phyloP scores from a whole-genome alignment of 352 stramenopile species.

The Pythium phragmiticola region DNA sequence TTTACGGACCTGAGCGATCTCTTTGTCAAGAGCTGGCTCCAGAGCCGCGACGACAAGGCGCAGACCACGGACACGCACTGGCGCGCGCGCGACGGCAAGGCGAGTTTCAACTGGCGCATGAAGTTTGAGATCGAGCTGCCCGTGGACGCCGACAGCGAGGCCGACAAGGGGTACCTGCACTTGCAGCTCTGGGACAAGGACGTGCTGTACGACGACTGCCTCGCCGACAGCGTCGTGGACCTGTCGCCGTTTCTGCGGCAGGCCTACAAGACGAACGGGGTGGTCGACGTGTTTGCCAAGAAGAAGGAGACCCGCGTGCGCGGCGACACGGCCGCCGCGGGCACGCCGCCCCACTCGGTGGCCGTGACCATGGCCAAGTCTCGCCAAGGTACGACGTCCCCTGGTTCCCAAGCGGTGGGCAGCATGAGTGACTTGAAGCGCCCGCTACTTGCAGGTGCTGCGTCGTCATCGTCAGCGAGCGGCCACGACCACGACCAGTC shows the following conservation, averaged over 20 bases:
- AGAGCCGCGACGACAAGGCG: constrained; percentile 65
- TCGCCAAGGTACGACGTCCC: constrained; percentile 13
- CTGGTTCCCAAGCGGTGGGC: constrained; percentile 13
- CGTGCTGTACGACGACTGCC: constrained; percentile 72
- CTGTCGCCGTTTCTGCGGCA: constrained; percentile 61
- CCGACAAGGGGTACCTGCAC: constrained; percentile 68
- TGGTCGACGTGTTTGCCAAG: constrained; percentile 77
- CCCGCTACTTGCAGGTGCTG: constrained; percentile 23
- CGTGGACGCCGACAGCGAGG: constrained; percentile 61
- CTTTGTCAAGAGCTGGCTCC: constrained; percentile 89
- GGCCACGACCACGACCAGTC: constrained; percentile 16
- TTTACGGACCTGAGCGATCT: constrained; percentile 89
- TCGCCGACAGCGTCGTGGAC: constrained; percentile 73
- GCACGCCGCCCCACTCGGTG: constrained; percentile 2
- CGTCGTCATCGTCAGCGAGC: background rate
- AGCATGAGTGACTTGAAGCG: constrained; percentile 26
- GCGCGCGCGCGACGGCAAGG: constrained; percentile 84
- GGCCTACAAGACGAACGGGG: constrained; percentile 63
- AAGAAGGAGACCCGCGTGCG: constrained; percentile 57
- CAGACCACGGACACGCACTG: constrained; percentile 91
- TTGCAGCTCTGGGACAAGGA: constrained; percentile 84
- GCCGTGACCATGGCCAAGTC: background rate
- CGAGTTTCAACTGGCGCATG: constrained; percentile 91
- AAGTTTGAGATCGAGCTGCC: constrained; percentile 89
- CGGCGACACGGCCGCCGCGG: constrained; percentile 14